These are phyloP conservation scores for Syzygium malaccense DNA, from an alignment of 441 rosid species.

Conservation along the genomic window DNA sequence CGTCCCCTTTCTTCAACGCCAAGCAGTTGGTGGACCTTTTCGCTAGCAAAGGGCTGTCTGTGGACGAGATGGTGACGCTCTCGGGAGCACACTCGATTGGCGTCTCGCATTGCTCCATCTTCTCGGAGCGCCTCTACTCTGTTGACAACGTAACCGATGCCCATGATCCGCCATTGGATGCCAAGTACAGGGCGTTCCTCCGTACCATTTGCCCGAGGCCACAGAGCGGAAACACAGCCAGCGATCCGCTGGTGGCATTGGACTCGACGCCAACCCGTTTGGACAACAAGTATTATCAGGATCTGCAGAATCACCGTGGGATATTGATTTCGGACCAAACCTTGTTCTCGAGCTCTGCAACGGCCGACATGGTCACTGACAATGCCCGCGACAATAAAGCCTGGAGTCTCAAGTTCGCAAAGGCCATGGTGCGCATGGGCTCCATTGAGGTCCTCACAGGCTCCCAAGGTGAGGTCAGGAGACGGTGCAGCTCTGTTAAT, in stretches of 20 bases:
- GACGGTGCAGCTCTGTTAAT: background rate
- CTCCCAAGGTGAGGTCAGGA: background rate
- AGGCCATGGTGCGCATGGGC: constrained; percentile 7
- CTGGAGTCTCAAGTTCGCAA: background rate
- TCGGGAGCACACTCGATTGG: background rate
- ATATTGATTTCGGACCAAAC: constrained; percentile 1
- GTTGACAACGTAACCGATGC: background rate
- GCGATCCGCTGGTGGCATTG: background rate
- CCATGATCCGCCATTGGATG: background rate
- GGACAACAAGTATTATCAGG: background rate
- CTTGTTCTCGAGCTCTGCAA: background rate
- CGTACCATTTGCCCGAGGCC: background rate
- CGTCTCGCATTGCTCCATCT: background rate
- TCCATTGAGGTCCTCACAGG: background rate
- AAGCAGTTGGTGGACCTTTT: background rate
- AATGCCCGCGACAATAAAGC: background rate
- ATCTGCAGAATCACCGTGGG: background rate
- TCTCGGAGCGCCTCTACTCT: background rate
- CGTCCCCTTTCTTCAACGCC: background rate
- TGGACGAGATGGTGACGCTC: background rate
- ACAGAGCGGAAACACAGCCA: background rate
- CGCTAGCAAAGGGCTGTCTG: background rate
- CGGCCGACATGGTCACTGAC: background rate
- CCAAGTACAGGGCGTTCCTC: background rate
- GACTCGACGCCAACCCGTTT: background rate